These are phyloP conservation scores for Chrysosporium keratinophilum DNA, from an alignment of 2,329 filamentous ascomycete genomes.

Conservation along the genomic window DNA sequence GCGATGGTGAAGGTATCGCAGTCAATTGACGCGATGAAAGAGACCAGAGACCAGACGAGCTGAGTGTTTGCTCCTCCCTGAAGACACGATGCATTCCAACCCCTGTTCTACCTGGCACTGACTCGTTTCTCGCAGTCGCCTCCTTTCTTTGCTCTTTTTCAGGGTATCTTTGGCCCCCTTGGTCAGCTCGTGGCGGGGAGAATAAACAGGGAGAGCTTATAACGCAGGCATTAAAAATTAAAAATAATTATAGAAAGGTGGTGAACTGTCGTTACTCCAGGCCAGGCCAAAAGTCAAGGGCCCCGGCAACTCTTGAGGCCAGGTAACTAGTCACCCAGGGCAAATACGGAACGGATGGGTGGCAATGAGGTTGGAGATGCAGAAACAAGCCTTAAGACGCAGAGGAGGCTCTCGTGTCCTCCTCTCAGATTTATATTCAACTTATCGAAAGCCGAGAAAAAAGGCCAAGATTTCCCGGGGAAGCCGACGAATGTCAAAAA, in stretches of 20 bases:
- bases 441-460: not conserved
- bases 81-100: not conserved
- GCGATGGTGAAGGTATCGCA: not conserved
- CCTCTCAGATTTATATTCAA: too few relatives aligned
- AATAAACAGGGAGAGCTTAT: too few relatives aligned
- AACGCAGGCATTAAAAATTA: too few relatives aligned
- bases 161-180: not conserved
- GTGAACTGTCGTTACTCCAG: too few relatives aligned
- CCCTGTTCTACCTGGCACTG: not conserved
- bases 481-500: not conserved
- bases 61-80: not conserved
- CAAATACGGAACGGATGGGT: not conserved
- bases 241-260: too few relatives aligned
- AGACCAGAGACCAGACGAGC: not conserved
- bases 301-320: too few relatives aligned
- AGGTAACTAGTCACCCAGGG: too few relatives aligned
- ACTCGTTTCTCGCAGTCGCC: too few relatives aligned
- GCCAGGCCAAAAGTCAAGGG: not conserved
- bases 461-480: not conserved
- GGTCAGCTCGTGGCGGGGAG: too few relatives aligned
- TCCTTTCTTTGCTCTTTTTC: not conserved
- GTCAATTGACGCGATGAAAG: not conserved
- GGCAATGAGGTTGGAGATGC: slow-evolving; percentile 1
- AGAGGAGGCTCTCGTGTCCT: not conserved
- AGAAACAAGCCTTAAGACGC: not conserved